A percentile compares a stretch with the other conserved stretches of the same genome.
phyloP scores from a whole-genome alignment of 495 filamentous ascomycete genomes.

The Aspergillus haitiensis region DNA sequence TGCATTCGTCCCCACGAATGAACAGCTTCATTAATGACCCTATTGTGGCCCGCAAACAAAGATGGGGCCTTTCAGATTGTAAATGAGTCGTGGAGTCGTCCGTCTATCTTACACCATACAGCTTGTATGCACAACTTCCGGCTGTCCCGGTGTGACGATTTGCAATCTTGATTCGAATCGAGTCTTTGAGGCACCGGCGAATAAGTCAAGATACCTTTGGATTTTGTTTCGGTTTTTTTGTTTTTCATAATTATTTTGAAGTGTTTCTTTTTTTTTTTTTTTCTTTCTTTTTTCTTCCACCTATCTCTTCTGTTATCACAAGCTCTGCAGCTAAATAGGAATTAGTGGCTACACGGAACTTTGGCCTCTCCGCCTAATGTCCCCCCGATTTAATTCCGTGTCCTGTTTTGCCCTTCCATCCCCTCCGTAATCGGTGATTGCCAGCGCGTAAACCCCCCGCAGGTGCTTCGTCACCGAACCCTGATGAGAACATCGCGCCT shows the following conservation, averaged over 20 bases:
- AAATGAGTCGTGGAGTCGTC: constrained; percentile 9
- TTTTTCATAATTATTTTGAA: neutral
- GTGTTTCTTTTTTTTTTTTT: constrained; percentile 8
- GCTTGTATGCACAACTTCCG: constrained; percentile 2
- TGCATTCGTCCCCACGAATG: constrained; percentile 18
- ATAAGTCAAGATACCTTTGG: no score
- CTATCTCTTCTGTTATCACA: constrained; percentile 7
- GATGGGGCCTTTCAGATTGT: neutral
- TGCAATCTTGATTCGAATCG: neutral
- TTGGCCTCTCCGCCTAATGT: constrained; percentile 14
- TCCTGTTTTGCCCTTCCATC: constrained; percentile 30
- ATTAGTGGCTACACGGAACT: constrained; percentile 6
- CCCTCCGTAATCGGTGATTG: constrained; percentile 27
- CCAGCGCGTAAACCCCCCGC: constrained; percentile 25
- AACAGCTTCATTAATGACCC: constrained; percentile 4
- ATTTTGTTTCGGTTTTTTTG: no score
- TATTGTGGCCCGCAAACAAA: constrained; percentile 10
- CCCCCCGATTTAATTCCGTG: constrained; percentile 21
- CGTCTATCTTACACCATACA: constrained; percentile 12
- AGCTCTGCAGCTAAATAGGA: constrained; percentile 9
- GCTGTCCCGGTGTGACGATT: constrained; percentile 8
- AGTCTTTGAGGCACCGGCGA: no score
- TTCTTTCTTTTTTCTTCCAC: neutral
- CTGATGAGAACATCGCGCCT: constrained; percentile 31
- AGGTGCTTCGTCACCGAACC: constrained; percentile 38